These are phyloP conservation scores for Gossypium gossypioides DNA, from an alignment of 441 rosid species.

Conservation along the genomic window DNA sequence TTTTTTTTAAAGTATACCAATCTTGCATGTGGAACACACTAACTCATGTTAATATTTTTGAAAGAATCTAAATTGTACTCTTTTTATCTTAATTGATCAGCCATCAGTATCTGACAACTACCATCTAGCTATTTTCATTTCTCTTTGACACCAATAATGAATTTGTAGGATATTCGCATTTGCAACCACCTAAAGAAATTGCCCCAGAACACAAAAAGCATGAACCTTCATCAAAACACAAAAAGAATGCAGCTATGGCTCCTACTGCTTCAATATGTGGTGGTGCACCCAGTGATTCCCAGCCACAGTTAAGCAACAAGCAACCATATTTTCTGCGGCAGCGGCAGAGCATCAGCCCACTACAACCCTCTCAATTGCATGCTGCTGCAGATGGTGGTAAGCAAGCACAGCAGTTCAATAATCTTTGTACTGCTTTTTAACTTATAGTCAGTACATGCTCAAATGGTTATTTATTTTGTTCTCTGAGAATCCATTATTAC, in stretches of 20 bases:
- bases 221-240: background rate
- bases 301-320: conserved; percentile 7
- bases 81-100: background rate
- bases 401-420: background rate
- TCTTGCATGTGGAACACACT: background rate
- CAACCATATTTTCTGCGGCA: conserved; percentile 10
- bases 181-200: background rate
- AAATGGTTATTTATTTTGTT: background rate
- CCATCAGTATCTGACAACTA: background rate
- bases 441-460: background rate
- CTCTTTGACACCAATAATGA: background rate
- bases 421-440: background rate
- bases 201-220: background rate
- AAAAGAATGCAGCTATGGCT: conserved; percentile 3
- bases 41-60: background rate
- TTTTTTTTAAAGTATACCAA: background rate
- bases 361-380: conserved; percentile 6
- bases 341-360: background rate
- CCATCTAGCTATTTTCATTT: background rate
- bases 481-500: background rate
- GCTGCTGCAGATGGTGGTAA: conserved; percentile 7
- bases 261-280: background rate
- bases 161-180: conserved; percentile 4
- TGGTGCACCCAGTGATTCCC: conserved; percentile 3
- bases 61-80: background rate